phyloP scores from a whole-genome alignment of 768 basidiomycete species.

The Hydnum rufescens region DNA sequence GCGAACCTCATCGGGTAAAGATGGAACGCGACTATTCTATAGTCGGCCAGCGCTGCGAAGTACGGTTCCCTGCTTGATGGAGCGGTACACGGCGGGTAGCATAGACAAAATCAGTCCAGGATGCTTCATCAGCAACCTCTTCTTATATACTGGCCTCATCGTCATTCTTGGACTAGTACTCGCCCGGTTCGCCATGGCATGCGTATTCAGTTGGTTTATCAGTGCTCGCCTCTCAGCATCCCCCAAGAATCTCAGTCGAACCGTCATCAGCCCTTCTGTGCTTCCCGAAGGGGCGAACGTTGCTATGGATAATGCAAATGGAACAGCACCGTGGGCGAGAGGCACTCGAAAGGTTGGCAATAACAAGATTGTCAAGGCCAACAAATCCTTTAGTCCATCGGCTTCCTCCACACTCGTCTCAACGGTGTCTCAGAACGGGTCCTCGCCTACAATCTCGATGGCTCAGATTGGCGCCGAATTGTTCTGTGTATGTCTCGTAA shows the following conservation, averaged over 20 bases:
- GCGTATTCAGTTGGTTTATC: constrained; percentile 91
- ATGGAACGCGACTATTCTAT: constrained; percentile 76
- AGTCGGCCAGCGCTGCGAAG: constrained; percentile 41
- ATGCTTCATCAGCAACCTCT: constrained; percentile 75
- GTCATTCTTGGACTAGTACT: constrained; percentile 83
- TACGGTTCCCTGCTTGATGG: constrained; percentile 58
- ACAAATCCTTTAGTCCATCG: constrained; percentile 26
- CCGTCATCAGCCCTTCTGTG: constrained; percentile 84
- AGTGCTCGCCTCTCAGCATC: constrained; percentile 64
- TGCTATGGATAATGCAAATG: constrained; percentile 74
- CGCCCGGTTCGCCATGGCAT: constrained; percentile 89
- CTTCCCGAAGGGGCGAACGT: constrained; percentile 93
- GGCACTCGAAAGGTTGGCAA: constrained; percentile 6
- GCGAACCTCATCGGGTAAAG: constrained; percentile 45
- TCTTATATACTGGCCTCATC: constrained; percentile 78
- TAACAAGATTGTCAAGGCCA: constrained; percentile 30
- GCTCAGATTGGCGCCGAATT: constrained; percentile 87
- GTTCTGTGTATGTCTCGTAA: constrained; percentile 88
- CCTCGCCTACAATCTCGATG: constrained; percentile 51
- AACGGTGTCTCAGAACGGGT: constrained; percentile 16
- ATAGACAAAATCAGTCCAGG: constrained; percentile 95
- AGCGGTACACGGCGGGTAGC: constrained; percentile 81
- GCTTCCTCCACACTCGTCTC: constrained; percentile 37
- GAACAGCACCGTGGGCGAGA: constrained; percentile 86
- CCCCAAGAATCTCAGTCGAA: constrained; percentile 55